Evolutionary conservation across 164 flowering plant species (phyloP), one percentile per base, ranked within the genome.

Genomic region (Paratinospora sagittata): DNA sequence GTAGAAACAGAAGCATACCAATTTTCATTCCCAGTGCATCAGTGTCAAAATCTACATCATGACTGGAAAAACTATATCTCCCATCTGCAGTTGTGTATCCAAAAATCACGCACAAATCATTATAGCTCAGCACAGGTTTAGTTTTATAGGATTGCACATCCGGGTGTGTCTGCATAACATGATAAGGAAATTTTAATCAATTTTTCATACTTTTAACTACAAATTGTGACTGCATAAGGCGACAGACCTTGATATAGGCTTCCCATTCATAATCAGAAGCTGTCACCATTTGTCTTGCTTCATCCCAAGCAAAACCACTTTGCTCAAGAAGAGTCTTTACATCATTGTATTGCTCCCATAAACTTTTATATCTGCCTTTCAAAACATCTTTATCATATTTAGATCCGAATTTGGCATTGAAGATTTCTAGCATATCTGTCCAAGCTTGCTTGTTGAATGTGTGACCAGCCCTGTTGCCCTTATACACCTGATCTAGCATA

Each of bases 361-460:
- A 70, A 80, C 70, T 85, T 41, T 88, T 80, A 62, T 85, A 87
- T n/a, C 85, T 85, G 63, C 76, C 67, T 81, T 84, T 85, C 67
- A 85, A 69, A 17, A 84, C 85, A 75, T 87, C 91, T 73, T 84
- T 83, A 63, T 87, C 88, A 61, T 83, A 87, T 67, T 84, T 87
- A 68, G 86, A 83, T 66, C 82, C 85, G 76, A 85, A 87, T 24
- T 82, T 83, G 45, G 79, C 78, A 79, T 83, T 85, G 69, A 87
- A 87, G 52, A 81, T 67, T 11, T 69, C 27, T 6, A 84, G 81
- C 91, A 87, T 87, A 70, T 85, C 83, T 3, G 72, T 80, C 91
- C 91, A 87, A 6, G 91, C 89, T 73, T 84, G 85, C 77, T 84
- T 84, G 66, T 77, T 85, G 77, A 87, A 85, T 14, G 88, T 85